Conservation (phyloP, 192 early-diverging fungal species). For the Umbelopsis sp. region DNA sequence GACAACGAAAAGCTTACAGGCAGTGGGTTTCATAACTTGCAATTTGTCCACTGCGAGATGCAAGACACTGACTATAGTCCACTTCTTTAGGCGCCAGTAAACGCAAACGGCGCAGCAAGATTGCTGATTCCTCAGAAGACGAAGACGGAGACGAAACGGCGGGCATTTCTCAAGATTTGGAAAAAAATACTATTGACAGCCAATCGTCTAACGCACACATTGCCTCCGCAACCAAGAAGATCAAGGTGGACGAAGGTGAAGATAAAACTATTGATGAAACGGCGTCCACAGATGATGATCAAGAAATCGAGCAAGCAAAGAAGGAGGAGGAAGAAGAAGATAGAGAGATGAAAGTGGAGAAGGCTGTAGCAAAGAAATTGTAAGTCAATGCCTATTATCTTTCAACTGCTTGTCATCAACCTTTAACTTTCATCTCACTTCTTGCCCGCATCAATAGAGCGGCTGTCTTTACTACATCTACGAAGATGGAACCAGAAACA, state of each 20-base stretch:
- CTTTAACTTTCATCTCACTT: not conserved
- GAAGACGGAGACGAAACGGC: constrained; percentile 21
- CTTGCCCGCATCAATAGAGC: constrained; percentile 3
- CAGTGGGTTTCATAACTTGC: not conserved
- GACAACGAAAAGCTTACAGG: not conserved
- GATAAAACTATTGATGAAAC: not conserved
- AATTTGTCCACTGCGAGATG: too few relatives aligned
- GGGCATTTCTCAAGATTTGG: not conserved
- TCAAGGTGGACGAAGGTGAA: not conserved
- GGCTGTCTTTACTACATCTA: not conserved
- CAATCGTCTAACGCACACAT: not conserved
- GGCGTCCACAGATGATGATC: not conserved
- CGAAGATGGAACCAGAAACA: constrained; percentile 28
- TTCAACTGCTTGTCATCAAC: not conserved
- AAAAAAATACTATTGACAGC: not conserved
- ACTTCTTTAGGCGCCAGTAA: constrained; percentile 22
- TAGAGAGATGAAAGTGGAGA: constrained; percentile 12
- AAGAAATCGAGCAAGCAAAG: constrained; percentile 30
- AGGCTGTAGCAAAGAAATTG: constrained; percentile 24
- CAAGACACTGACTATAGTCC: too few relatives aligned
- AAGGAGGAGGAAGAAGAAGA: constrained; percentile 32
- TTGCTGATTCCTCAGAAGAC: constrained; percentile 16
- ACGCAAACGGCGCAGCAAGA: constrained; percentile 28
- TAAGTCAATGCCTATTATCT: not conserved
- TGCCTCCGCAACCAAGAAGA: not conserved